Evolutionary conservation across 306 rosid genomes (phyloP), one percentile per base, ranked within the genome.

Genomic region (Betula pendula): DNA sequence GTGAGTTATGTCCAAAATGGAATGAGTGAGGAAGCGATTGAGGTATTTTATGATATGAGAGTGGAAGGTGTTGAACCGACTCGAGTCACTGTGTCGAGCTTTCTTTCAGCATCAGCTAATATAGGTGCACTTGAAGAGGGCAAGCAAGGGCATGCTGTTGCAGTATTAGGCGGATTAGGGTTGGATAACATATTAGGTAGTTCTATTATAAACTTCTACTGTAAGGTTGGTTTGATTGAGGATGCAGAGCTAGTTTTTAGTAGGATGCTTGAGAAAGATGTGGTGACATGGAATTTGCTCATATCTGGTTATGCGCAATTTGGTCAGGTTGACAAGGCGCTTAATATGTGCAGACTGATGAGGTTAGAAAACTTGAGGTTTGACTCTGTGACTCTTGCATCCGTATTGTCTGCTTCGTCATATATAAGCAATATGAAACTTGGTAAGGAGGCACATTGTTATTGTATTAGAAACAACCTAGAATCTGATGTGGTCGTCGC

Each of bases 231-330:
- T 73, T 78, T 90, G 83, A 59, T 89, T 63, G 89, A 92, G 78
- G 89, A 89, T 72, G 93, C 88, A 44, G 90, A 87, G 78, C 72
- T 80, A 40, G 87, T 86, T 63, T 94, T 91, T 68, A 40, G 80
- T 78, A 74, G 20, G 76, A 86, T 90, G 75, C 29, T 58, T 63
- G 62, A 63, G 81, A 94, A 81, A 82, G 97, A 94, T 81, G 87
- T 45, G 75, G 97, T 90, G 75, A 86, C 92, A 11, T 91, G 97
- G 97, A 94, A 94, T 84, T 80, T 89, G 87, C 82, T 90, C 74
- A 79, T 90, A 73, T 89, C 94, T 24, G 89, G 93, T 55, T 92
- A 89, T 62, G 87, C 82, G 49, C 87, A 83, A 20, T 76, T 20
- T 75, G 93, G 96, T 59, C 74, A 68, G 73, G 60, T 87, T 77